Conservation (phyloP, 371 early-diverging fungal species). For the Lichtheimia ramosa region DNA sequence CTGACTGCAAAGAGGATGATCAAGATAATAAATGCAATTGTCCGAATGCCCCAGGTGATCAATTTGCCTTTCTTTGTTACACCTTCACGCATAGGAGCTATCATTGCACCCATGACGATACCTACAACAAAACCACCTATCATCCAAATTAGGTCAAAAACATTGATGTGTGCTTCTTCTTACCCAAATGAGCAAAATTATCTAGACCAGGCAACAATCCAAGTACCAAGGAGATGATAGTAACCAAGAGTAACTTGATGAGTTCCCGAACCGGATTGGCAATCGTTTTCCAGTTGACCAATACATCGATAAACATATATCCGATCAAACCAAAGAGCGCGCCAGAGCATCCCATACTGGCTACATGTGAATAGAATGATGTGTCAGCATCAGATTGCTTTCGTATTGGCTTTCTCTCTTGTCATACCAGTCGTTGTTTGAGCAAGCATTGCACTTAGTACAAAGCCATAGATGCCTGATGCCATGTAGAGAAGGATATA, state of each 20-base stretch:
- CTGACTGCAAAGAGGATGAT: conserved; percentile 38
- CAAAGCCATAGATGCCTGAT: conserved; percentile 79
- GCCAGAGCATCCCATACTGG: conserved; percentile 84
- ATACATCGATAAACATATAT: conserved; percentile 75
- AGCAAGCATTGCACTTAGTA: conserved; percentile 75
- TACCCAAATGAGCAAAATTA: conserved; percentile 74
- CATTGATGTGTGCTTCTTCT: neutral
- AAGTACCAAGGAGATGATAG: conserved; percentile 62
- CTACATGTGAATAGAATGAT: conserved; percentile 18
- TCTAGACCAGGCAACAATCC: conserved; percentile 79
- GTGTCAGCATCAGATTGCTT: no score
- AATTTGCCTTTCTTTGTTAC: conserved; percentile 33
- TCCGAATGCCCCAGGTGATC: conserved; percentile 38
- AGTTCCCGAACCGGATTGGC: conserved; percentile 69
- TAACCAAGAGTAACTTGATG: conserved; percentile 63
- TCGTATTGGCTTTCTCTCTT: neutral
- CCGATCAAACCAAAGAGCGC: conserved; percentile 83
- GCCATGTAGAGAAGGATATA: conserved; percentile 74
- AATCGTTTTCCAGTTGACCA: conserved; percentile 78
- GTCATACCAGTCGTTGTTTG: conserved; percentile 46
- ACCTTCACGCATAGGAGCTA: conserved; percentile 39
- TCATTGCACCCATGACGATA: conserved; percentile 43
- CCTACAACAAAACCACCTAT: conserved; percentile 65
- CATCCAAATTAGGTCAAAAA: neutral
- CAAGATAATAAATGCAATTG: conserved; percentile 37